These are phyloP conservation scores for Diaporthe capsici DNA, from an alignment of 2,329 filamentous ascomycete genomes.

Conservation along the genomic window DNA sequence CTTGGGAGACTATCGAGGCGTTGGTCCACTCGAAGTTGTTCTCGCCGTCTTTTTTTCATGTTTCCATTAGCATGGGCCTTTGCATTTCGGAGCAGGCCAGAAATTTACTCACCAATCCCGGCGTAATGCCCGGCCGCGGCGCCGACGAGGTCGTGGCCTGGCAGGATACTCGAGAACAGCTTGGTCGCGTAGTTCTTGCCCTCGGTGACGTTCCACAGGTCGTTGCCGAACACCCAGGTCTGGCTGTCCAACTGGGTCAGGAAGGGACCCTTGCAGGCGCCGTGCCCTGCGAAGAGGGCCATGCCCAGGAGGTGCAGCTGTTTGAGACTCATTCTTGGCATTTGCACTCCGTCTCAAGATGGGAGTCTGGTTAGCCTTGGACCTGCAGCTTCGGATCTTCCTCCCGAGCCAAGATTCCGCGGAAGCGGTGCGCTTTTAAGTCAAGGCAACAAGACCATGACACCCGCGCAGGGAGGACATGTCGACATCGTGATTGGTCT, in stretches of 20 bases:
- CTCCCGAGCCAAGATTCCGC: neutral
- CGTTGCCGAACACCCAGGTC: slow-evolving; percentile 52
- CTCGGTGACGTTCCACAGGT: slow-evolving; percentile 48
- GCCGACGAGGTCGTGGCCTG: slow-evolving; percentile 49
- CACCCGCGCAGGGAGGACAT: neutral
- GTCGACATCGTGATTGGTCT: slow-evolving; percentile 5
- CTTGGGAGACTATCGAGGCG: slow-evolving; percentile 56
- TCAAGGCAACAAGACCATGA: neutral
- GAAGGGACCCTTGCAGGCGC: slow-evolving; percentile 44
- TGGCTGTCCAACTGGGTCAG: slow-evolving; percentile 46
- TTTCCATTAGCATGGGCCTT: neutral
- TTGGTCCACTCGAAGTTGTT: slow-evolving; percentile 63
- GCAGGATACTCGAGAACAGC: slow-evolving; percentile 43
- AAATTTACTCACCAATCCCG: slow-evolving; percentile 46
- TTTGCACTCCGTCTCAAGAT: neutral
- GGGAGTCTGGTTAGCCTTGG: neutral
- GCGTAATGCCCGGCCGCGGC: slow-evolving; percentile 51
- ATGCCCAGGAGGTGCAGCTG: neutral
- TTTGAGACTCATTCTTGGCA: slow-evolving; percentile 13
- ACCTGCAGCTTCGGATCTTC: neutral
- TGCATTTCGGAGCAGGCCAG: too few species aligned
- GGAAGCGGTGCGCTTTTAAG: neutral
- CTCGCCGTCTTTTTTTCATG: slow-evolving; percentile 58
- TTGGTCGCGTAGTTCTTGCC: slow-evolving; percentile 45
- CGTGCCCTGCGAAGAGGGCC: neutral